A percentile compares a stretch with the other conserved stretches of the same genome.
Conservation (phyloP, 1,284 basidiomycete genomes). For the Moesziomyces sp. region DNA sequence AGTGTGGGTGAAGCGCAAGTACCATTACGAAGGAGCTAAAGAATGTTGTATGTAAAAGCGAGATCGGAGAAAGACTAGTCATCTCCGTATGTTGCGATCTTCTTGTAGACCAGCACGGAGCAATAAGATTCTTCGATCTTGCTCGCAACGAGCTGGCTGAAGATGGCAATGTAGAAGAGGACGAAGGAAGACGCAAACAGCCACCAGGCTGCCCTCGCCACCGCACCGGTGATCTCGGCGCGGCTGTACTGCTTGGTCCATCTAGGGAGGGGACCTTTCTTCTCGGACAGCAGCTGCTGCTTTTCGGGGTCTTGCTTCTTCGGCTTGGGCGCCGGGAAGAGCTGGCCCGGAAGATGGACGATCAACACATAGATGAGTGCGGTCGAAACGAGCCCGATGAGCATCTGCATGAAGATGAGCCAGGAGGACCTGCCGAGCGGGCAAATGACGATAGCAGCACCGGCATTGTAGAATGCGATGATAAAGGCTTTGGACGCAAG, state of each 20-base stretch:
- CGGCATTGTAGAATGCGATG: conserved; percentile 17
- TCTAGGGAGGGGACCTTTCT: conserved; percentile 11
- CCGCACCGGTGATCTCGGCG: conserved; percentile 17
- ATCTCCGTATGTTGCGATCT: conserved; percentile 19
- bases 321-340: conserved; percentile 24
- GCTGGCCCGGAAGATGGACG: conserved; percentile 19
- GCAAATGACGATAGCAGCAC: conserved; percentile 20
- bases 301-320: conserved; percentile 22
- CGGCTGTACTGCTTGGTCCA: conserved; percentile 18
- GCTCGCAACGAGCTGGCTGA: conserved; percentile 31
- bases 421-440: conserved; percentile 26
- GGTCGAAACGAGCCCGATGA: conserved; percentile 19
- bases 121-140: conserved; percentile 30
- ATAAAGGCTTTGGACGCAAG: conserved; percentile 12
- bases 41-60: not conserved
- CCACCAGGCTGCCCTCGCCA: conserved; percentile 24
- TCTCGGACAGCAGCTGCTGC: conserved; percentile 10
- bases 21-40: conserved; percentile 8
- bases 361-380: conserved; percentile 18
- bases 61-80: conserved; percentile 3
- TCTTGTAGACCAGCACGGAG: conserved; percentile 21
- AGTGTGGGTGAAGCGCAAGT: not conserved
- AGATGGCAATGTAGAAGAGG: conserved; percentile 31
- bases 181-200: conserved; percentile 29
- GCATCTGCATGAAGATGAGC: conserved; percentile 30